Evolutionary conservation across 352 stramenopile genomes (phyloP), one percentile per base, ranked within the genome.

Genomic region (Pythium coloratum): DNA sequence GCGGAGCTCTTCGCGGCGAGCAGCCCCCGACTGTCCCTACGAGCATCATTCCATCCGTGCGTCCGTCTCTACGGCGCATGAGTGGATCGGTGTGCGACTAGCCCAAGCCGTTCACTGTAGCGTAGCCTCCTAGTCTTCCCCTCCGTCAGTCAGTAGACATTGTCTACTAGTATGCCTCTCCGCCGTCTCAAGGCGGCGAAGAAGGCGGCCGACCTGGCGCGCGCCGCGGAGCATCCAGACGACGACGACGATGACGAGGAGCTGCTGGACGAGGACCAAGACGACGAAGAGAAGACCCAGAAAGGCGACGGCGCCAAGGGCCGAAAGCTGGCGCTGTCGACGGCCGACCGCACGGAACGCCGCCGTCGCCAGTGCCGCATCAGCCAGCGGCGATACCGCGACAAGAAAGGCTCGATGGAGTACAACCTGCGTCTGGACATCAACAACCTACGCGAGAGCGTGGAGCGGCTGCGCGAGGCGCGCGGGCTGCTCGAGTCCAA

Each of bases 341-440:
- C 26, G 14, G 61, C 47, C 55, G 72, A 73, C 32, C 72, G 76
- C 16, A 72, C 71, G 8, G 80, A 82, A 34, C 77, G 77, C 30
- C 75, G 81, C 0, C 82, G 80, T 33, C 70, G 73, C 32, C 82
- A 92, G 67, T 86, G 82, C 64, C 82, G 84, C 55, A 75, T 85
- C 64, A 91, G 76, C 71, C 84, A 92, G 64, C 77, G 82, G 6
- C 75, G 81, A 30, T 90, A 92, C 68, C 79, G 84, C 54, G 78
- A 89, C 72, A 89, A 88, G 64, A 81, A 88, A 54, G 73, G 70
- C 30, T 90, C 83, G 53, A 62, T 64, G 33, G 78, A 90, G 70
- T 89, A 90, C 72, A 88, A 89, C 53, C 74, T 91, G 28, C 72
- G 76, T 24, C 68, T 90, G 36, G 81, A 91, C 51, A 78, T 92